Conservation (phyloP, 2,329 filamentous ascomycete genomes). For the Dactylellina parvicollis region DNA sequence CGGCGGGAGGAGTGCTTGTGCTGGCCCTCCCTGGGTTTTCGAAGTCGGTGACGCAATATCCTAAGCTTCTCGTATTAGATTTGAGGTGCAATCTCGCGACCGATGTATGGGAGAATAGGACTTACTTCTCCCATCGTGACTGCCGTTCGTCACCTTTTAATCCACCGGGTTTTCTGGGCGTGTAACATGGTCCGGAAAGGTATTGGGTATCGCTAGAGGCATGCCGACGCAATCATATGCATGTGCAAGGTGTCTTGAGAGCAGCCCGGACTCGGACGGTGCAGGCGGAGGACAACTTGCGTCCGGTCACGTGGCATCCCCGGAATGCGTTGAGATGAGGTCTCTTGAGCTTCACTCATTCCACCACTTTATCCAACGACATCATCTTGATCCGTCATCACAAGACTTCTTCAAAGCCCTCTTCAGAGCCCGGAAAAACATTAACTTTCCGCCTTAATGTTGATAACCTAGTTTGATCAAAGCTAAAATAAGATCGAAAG, state of each 20-base stretch:
- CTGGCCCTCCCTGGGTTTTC: slow-evolving; percentile 26
- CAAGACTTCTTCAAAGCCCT: too few relatives aligned
- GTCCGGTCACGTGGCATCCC: slow-evolving; percentile 14
- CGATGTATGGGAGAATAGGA: background rate
- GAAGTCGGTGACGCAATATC: slow-evolving; percentile 27
- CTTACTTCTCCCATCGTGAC: slow-evolving; percentile 36
- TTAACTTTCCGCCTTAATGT: too few relatives aligned
- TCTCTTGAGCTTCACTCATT: background rate
- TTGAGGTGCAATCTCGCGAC: background rate
- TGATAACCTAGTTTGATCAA: too few relatives aligned
- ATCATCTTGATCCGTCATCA: too few relatives aligned
- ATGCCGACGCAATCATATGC: slow-evolving; percentile 9
- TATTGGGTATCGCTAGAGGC: background rate
- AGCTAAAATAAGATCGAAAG: too few relatives aligned
- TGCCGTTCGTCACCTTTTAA: slow-evolving; percentile 17
- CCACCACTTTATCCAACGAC: too few relatives aligned
- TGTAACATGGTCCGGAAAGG: slow-evolving; percentile 16
- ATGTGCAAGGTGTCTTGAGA: background rate
- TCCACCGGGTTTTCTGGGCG: background rate
- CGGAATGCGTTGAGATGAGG: background rate
- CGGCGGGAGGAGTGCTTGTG: slow-evolving; percentile 39
- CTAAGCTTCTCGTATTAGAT: slow-evolving; percentile 38
- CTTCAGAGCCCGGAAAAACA: too few relatives aligned
- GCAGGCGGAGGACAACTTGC: slow-evolving; percentile 21
- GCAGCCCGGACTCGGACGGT: background rate